Conservation (phyloP, 805 yeast genomes). For the Metschnikowia shivogae region DNA sequence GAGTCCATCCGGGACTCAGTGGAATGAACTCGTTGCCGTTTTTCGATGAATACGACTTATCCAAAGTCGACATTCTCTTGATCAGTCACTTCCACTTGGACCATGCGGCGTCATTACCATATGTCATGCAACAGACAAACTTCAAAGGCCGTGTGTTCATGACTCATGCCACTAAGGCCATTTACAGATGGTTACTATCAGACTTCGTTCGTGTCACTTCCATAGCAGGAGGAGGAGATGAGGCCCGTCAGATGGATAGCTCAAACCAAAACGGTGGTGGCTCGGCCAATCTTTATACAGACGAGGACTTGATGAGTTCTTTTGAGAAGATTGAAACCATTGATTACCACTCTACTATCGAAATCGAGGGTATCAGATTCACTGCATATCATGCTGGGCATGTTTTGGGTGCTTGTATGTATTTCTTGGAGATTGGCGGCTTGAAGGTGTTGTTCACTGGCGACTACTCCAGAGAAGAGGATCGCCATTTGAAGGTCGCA, state of each 20-base stretch:
- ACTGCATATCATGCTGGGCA: constrained; percentile 99
- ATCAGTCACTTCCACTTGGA: constrained; percentile 96
- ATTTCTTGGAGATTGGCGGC: constrained; percentile 90
- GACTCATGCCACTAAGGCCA: constrained; percentile 99
- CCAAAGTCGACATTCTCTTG: constrained; percentile 78
- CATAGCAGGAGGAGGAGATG: constrained; percentile 43
- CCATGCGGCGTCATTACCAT: constrained; percentile 97
- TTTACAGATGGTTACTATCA: constrained; percentile 88
- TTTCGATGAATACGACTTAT: constrained; percentile 89
- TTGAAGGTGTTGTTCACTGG: constrained; percentile 88
- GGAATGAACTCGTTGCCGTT: constrained; percentile 92
- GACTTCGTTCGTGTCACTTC: constrained; percentile 92
- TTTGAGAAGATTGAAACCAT: constrained; percentile 90
- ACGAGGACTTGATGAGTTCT: constrained; percentile 82
- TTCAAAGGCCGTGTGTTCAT: constrained; percentile 95
- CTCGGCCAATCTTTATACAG: constrained; percentile 66
- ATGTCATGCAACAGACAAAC: constrained; percentile 94
- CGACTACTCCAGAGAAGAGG: constrained; percentile 93
- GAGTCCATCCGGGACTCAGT: constrained; percentile 91
- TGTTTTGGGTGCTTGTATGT: constrained; percentile 98
- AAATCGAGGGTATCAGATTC: constrained; percentile 88
- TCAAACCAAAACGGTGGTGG: constrained; percentile 16
- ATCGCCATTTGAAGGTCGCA: constrained; percentile 91
- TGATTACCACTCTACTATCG: constrained; percentile 93
- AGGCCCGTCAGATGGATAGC: constrained; percentile 17